Conservation (phyloP, 2,329 filamentous ascomycete genomes). For the Talaromyces piceae region DNA sequence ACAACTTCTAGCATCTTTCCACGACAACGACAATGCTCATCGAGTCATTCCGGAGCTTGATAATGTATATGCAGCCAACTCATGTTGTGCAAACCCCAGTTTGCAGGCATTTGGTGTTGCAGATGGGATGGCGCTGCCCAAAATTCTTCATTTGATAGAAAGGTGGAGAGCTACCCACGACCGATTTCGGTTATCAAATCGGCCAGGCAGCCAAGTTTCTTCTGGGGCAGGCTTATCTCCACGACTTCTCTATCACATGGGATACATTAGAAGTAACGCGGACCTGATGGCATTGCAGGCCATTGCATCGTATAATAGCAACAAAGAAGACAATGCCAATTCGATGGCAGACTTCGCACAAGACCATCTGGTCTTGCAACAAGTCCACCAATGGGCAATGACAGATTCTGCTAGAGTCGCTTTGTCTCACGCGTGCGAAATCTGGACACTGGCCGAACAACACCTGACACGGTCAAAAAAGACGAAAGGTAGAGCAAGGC, state of each 20-base stretch:
- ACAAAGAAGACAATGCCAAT: background rate
- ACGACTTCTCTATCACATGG: background rate
- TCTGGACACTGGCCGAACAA: background rate
- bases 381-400: background rate
- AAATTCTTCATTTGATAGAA: background rate
- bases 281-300: background rate
- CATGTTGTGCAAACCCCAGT: background rate
- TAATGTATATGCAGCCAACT: too few relatives aligned
- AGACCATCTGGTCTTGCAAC: background rate
- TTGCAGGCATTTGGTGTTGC: background rate
- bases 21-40: background rate
- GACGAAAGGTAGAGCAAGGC: background rate
- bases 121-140: background rate
- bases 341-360: background rate
- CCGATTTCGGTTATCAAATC: background rate
- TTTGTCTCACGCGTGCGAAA: background rate
- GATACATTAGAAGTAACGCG: background rate
- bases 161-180: background rate
- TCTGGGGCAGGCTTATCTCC: background rate
- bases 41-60: background rate
- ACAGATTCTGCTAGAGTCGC: background rate
- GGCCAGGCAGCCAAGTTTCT: background rate
- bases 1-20: background rate
- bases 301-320: background rate
- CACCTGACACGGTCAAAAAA: background rate